Conservation (phyloP, 2,329 filamentous ascomycete species). For the Aspergillus awamori region DNA sequence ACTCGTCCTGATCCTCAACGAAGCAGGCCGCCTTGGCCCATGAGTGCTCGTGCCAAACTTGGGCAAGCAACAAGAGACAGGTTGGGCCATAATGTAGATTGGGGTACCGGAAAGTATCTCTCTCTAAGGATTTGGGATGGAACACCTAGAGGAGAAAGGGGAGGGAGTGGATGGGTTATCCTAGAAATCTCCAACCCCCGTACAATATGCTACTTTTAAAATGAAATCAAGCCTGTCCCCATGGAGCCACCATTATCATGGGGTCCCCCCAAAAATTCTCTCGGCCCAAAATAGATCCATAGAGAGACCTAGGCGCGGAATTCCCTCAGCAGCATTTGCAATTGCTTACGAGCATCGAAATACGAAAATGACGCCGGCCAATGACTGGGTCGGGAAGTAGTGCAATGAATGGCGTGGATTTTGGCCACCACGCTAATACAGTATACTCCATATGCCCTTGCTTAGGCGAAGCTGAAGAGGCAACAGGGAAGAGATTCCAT, state of each 20-base stretch:
- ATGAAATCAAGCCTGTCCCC: conserved; percentile 7
- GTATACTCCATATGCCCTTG: conserved; percentile 2
- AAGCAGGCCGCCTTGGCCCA: conserved; percentile 39
- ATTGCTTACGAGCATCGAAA: conserved; percentile 9
- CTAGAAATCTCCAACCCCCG: conserved; percentile 2
- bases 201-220: conserved; percentile 18
- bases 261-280: background rate
- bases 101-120: conserved; percentile 2
- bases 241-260: conserved; percentile 1
- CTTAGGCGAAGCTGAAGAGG: conserved; percentile 5
- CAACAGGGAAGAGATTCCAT: conserved; percentile 6
- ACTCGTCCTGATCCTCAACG: conserved; percentile 37
- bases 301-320: conserved; percentile 11
- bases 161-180: conserved; percentile 2
- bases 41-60: conserved; percentile 34
- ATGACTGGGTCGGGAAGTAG: background rate
- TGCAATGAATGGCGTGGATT: background rate
- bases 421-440: conserved; percentile 11
- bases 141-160: background rate
- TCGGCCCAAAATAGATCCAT: conserved; percentile 18
- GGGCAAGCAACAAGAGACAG: conserved; percentile 39
- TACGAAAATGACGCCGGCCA: conserved; percentile 8
- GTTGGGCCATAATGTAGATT: conserved; percentile 30
- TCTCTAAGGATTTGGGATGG: background rate
- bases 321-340: conserved; percentile 9